Evolutionary conservation across 2,329 filamentous ascomycete genomes (phyloP).

Genomic region (Blumeriella jaapii): DNA sequence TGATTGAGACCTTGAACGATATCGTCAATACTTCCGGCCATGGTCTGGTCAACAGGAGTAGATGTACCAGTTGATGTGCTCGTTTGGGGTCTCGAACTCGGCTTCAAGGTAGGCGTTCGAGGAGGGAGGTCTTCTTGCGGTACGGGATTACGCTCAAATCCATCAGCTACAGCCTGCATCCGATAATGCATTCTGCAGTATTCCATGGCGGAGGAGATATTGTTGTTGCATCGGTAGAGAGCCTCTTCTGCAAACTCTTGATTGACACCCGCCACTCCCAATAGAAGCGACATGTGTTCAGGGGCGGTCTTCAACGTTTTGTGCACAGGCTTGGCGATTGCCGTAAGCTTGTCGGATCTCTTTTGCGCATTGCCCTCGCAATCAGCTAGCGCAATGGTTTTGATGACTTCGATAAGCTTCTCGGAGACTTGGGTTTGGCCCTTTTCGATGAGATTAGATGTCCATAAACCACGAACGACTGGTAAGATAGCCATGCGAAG

Average conservation of each 20-base stretch:
- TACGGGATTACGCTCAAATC: conserved; percentile 56
- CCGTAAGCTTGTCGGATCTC: conserved; percentile 45
- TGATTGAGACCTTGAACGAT: conserved; percentile 15
- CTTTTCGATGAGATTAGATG: conserved; percentile 72
- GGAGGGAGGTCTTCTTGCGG: conserved; percentile 44
- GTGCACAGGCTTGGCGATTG: conserved; percentile 26
- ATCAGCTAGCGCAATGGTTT: conserved; percentile 66
- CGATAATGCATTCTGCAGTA: conserved; percentile 65
- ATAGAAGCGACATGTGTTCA: conserved; percentile 32
- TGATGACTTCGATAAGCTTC: conserved; percentile 72
- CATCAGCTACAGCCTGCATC: too few species aligned
- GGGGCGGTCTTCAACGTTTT: conserved; percentile 41
- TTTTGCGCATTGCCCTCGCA: conserved; percentile 55
- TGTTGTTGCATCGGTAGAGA: conserved; percentile 70
- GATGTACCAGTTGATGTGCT: conserved; percentile 21
- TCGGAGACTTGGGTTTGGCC: conserved; percentile 66
- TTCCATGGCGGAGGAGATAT: conserved; percentile 46
- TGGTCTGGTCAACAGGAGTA: conserved; percentile 21
- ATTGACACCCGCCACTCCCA: conserved; percentile 26
- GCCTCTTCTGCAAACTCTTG: conserved; percentile 63
- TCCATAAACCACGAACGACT: conserved; percentile 69
- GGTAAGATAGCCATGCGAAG: conserved; percentile 71
- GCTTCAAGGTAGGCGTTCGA: conserved; percentile 18
- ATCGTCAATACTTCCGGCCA: conserved; percentile 11
- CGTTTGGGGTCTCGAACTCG: conserved; percentile 24